phyloP scores from a whole-genome alignment of 345 rosid genomes.

The Noccaea bulbosa region DNA sequence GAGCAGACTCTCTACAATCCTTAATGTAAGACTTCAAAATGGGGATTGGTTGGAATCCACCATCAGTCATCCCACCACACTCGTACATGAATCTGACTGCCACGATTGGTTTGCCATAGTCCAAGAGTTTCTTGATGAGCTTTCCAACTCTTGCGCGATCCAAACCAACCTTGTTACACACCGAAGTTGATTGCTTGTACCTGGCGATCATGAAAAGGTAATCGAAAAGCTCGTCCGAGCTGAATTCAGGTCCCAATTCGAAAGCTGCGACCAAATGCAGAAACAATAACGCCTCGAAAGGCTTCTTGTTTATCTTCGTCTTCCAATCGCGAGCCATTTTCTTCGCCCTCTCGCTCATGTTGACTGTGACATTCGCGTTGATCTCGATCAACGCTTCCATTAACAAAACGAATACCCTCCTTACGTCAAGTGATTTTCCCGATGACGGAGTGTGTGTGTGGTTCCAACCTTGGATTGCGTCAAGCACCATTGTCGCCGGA shows the following conservation, averaged over 20 bases:
- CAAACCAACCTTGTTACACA: slow-evolving; percentile 60
- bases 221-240: slow-evolving; percentile 50
- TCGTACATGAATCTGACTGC: slow-evolving; percentile 69
- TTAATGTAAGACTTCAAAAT: slow-evolving; percentile 56
- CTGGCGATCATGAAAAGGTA: slow-evolving; percentile 47
- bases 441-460: slow-evolving; percentile 21
- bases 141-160: slow-evolving; percentile 52
- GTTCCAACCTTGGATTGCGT: slow-evolving; percentile 61
- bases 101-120: slow-evolving; percentile 50
- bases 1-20: slow-evolving; percentile 45
- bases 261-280: slow-evolving; percentile 62
- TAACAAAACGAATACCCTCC: slow-evolving; percentile 57
- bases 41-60: slow-evolving; percentile 58
- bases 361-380: slow-evolving; percentile 36
- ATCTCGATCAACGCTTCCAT: slow-evolving; percentile 57
- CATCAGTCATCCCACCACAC: slow-evolving; percentile 61
- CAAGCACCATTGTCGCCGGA: slow-evolving; percentile 62
- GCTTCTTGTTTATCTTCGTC: slow-evolving; percentile 40
- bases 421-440: slow-evolving; percentile 31
- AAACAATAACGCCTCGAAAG: slow-evolving; percentile 50
- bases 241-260: slow-evolving; percentile 51
- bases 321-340: slow-evolving; percentile 66
- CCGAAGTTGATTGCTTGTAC: slow-evolving; percentile 47
- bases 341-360: slow-evolving; percentile 63
- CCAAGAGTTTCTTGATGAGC: slow-evolving; percentile 62